Conservation (phyloP, 2,329 filamentous ascomycete species). For the Ceratocystiopsis minuta region DNA sequence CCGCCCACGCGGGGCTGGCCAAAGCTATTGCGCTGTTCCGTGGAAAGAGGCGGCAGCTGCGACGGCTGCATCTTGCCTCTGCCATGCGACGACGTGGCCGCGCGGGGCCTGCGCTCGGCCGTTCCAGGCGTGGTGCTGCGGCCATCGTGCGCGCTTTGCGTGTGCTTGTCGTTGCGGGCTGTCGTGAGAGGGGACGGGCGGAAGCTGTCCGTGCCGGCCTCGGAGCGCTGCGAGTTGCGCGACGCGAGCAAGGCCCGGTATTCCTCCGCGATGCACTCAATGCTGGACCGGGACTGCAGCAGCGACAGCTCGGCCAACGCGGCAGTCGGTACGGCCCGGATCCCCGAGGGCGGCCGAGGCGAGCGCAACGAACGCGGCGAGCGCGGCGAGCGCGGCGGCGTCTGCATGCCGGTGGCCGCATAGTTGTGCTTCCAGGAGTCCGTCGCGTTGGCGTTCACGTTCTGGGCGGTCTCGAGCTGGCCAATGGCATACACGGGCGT, state of each 20-base stretch:
- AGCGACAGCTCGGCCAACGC: slow-evolving; percentile 3
- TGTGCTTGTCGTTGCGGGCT: no score
- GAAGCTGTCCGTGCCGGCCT: neutral
- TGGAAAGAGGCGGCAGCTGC: neutral
- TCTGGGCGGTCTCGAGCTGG: slow-evolving; percentile 23
- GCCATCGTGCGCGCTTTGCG: no score
- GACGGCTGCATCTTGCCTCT: neutral
- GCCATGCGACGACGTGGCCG: neutral
- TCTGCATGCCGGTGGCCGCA: slow-evolving; percentile 2
- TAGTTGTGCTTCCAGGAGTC: no score
- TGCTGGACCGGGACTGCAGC: slow-evolving; percentile 17
- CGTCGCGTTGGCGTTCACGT: neutral
- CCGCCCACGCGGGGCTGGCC: no score
- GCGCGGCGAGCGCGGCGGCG: neutral
- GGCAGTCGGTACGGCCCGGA: no score
- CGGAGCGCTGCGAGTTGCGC: slow-evolving; percentile 14
- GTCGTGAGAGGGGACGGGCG: no score
- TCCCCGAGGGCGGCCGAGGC: no score
- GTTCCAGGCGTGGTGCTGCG: no score
- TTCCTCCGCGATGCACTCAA: slow-evolving; percentile 32
- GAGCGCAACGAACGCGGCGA: no score
- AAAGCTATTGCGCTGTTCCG: neutral
- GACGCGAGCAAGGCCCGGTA: slow-evolving; percentile 29
- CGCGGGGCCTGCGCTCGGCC: no score
- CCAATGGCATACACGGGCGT: slow-evolving; percentile 32